Evolutionary conservation across 441 rosid species (phyloP).

Genomic region (Macaranga tanarius): DNA sequence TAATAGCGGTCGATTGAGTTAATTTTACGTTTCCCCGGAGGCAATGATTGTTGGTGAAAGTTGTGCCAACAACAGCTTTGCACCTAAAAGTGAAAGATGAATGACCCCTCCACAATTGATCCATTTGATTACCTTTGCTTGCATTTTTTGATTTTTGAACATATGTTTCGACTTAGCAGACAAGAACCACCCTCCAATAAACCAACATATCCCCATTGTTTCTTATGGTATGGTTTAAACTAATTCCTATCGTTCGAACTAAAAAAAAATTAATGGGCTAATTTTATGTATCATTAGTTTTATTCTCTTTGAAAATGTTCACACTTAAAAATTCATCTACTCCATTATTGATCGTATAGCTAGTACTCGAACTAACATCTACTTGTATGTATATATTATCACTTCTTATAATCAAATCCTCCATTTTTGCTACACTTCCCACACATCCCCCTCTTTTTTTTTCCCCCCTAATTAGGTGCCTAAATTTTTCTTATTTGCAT

Average conservation of each 20-base stretch:
- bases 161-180: conserved; percentile 20
- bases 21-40: neutral
- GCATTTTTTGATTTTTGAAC: neutral
- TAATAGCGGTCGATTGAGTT: neutral
- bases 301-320: neutral
- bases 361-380: too few species aligned
- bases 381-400: too few species aligned
- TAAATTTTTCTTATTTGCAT: neutral
- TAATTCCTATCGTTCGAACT: too few species aligned
- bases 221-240: neutral
- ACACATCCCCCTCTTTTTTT: too few species aligned
- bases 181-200: neutral
- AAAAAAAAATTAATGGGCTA: too few species aligned
- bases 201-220: neutral
- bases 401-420: too few species aligned
- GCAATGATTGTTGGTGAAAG: neutral
- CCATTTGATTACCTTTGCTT: neutral
- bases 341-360: too few species aligned
- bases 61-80: neutral
- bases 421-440: too few species aligned
- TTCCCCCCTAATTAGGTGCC: too few species aligned
- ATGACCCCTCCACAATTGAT: neutral
- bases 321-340: too few species aligned
- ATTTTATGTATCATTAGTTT: neutral
- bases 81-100: neutral